phyloP scores from a whole-genome alignment of 352 stramenopile species.

The Phytophthora pistaciae region DNA sequence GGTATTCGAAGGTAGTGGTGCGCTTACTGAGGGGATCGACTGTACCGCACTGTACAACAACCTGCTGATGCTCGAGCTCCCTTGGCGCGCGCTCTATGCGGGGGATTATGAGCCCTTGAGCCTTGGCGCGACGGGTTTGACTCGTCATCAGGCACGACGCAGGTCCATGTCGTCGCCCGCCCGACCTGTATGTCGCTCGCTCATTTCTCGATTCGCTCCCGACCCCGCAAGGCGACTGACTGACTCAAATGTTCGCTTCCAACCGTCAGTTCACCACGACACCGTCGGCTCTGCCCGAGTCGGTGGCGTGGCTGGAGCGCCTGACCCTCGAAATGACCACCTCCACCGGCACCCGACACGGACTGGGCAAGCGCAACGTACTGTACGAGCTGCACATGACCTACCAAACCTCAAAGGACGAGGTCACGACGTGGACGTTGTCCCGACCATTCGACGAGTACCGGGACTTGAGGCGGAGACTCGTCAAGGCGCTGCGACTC shows the following conservation, averaged over 20 bases:
- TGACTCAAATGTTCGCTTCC: constrained; percentile 27
- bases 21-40: too few relatives aligned
- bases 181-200: not conserved
- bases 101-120: constrained; percentile 31
- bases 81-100: constrained; percentile 16
- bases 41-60: too few relatives aligned
- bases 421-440: constrained; percentile 40
- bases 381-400: constrained; percentile 44
- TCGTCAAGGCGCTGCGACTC: constrained; percentile 49
- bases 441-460: constrained; percentile 52
- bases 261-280: constrained; percentile 9
- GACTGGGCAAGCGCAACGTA: constrained; percentile 34
- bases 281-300: constrained; percentile 29
- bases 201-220: constrained; percentile 28
- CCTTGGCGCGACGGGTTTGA: not conserved
- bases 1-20: too few relatives aligned
- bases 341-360: constrained; percentile 16
- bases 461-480: constrained; percentile 41
- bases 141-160: constrained; percentile 12
- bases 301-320: constrained; percentile 42
- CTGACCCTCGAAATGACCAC: constrained; percentile 42
- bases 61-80: not conserved
- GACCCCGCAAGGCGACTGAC: constrained; percentile 2
- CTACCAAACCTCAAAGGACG: constrained; percentile 33
- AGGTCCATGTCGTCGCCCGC: constrained; percentile 1